phyloP scores from a whole-genome alignment of 441 rosid genomes.

The Kokia cookei region DNA sequence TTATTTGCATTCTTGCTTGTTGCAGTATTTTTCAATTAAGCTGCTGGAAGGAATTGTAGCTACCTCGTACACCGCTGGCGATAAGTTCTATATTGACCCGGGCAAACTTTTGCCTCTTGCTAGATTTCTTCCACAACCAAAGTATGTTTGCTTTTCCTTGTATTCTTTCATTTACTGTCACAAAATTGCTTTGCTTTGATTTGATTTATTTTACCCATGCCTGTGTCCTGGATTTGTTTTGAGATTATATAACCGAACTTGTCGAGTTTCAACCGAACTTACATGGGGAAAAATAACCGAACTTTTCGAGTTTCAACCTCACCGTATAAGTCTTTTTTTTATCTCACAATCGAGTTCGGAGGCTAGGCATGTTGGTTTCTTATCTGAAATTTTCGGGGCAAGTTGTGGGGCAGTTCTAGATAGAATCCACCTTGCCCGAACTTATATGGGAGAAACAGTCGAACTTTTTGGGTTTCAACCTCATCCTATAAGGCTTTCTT shows the following conservation, averaged over 20 bases:
- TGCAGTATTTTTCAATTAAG: slow-evolving; percentile 76
- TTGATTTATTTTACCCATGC: neutral
- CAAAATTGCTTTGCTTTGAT: neutral
- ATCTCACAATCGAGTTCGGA: neutral
- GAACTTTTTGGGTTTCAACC: too few relatives aligned
- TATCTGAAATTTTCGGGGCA: neutral
- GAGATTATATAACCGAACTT: neutral
- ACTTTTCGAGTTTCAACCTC: neutral
- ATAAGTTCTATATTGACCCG: slow-evolving; percentile 86
- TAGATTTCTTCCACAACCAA: slow-evolving; percentile 82
- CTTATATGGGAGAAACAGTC: too few relatives aligned
- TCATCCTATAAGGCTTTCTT: too few relatives aligned
- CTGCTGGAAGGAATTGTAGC: slow-evolving; percentile 97
- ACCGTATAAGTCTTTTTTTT: too few relatives aligned
- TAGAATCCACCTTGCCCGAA: neutral
- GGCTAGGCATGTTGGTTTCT: neutral
- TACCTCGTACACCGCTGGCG: slow-evolving; percentile 63
- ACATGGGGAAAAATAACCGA: neutral
- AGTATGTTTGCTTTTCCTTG: slow-evolving; percentile 41
- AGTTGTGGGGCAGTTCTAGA: neutral
- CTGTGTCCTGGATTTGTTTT: neutral
- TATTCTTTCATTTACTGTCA: neutral
- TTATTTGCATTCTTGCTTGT: neutral
- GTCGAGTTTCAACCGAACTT: neutral
- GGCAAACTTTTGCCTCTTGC: slow-evolving; percentile 75